Base-by-base conservation (phyloP, 2,329 filamentous ascomycete genomes). In the Arthroderma sp. region DNA sequence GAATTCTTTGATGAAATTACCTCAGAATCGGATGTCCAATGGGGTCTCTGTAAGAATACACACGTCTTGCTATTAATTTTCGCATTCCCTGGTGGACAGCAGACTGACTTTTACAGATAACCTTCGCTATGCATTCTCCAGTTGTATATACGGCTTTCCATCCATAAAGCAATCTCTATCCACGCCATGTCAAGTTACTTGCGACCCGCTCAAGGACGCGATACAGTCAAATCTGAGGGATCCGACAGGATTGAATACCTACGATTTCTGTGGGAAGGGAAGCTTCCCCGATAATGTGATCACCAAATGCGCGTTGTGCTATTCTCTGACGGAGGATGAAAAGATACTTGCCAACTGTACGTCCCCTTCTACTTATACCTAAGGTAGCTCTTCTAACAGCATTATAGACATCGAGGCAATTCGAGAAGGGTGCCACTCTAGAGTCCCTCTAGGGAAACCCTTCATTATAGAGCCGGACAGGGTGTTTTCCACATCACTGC, bases 111-210 rank as follows among this genome's bases (percentile, higher is more conserved):
- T 34, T 11, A 11, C 51, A 70, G 68, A 66, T 54, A 69, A 69
- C 43, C 58, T 70, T 40, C 66, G 68, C 36, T 70, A 59, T 49
- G 59, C 66, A 1, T 61, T 69, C 34, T 61, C 65, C 4, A 60
- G 56, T 37, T 70, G 68, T 49, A 60, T 70, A 32, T 70, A 63
- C 52, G 65, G 61, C 29, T 64, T 52, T 29, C 68, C 68, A 5
- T 50, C 48, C 43, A 27, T 54, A 56, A 47, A 57, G 50, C 49
- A 65, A 58, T 53, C 56, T 5, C 46, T 66, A 10, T 68, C 66
- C 5, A 67, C 64, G 6, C 66, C 65, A 4, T 70, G 67, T 45
- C 60, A 66, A 38, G 67, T 70, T 9, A 57, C 62, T 27, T 70
- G 67, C 47, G 54, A 59, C n/a, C 43, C 54, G 0, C 49, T 70